A percentile compares a stretch with the other conserved stretches of the same genome.
Conservation (phyloP, 177 flowering plant genomes). For the Vitis hybrid region DNA sequence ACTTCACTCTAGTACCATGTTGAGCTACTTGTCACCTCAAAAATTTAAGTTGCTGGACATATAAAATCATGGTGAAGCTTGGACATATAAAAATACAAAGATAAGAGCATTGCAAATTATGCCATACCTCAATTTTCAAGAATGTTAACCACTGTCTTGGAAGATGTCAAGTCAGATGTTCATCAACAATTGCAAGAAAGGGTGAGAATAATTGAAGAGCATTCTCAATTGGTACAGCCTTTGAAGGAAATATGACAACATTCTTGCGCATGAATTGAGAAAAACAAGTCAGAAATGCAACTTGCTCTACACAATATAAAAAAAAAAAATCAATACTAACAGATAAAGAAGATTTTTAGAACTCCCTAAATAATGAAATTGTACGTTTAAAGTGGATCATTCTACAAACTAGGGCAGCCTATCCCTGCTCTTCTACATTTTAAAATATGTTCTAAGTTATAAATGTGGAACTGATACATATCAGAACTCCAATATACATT, state of each 20-base stretch:
- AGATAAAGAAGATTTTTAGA: background rate
- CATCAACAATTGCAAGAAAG: slow-evolving; percentile 89
- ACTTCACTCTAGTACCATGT: too few species aligned
- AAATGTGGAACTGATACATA: background rate
- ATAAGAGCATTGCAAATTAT: slow-evolving; percentile 4
- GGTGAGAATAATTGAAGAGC: slow-evolving; percentile 88
- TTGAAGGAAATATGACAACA: slow-evolving; percentile 91
- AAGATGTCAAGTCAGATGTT: slow-evolving; percentile 75
- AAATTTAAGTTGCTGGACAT: too few species aligned
- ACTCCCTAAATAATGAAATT: background rate
- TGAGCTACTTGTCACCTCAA: too few species aligned
- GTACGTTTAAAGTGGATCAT: background rate
- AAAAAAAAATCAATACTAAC: background rate
- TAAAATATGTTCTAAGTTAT: background rate
- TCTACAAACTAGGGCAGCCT: background rate
- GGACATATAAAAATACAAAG: background rate
- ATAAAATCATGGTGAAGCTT: too few species aligned
- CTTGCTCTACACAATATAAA: background rate
- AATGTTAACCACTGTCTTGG: slow-evolving; percentile 89
- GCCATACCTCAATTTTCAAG: slow-evolving; percentile 63
- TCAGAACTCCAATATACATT: background rate
- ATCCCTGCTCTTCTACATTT: too few species aligned
- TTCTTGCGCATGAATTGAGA: slow-evolving; percentile 48
- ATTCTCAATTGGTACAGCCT: slow-evolving; percentile 87
- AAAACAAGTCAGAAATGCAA: slow-evolving; percentile 19